Conservation (phyloP, 78 protist species). For the Capsaspora owczarzaki region DNA sequence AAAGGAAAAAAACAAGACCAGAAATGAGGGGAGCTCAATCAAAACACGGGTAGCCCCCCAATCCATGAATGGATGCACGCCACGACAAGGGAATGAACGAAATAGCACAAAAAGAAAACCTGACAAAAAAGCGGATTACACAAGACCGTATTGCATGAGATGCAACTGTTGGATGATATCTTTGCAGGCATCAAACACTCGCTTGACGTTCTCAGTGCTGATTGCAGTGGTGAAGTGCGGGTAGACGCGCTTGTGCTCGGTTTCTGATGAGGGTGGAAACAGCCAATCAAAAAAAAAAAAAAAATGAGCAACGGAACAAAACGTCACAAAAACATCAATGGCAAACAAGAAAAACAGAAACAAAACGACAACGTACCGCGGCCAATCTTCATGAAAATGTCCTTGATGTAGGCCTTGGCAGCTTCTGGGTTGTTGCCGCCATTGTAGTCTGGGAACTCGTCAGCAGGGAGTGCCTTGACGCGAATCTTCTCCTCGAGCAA, state of each 20-base stretch:
- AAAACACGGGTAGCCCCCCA: not conserved
- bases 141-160: not conserved
- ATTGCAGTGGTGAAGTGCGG: slow-evolving; percentile 19
- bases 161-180: not conserved
- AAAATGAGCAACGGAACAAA: not conserved
- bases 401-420: not conserved
- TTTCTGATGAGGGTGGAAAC: not conserved
- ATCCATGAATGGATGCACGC: not conserved
- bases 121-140: not conserved
- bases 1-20: not conserved
- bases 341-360: not conserved
- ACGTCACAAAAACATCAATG: not conserved
- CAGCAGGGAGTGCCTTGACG: not conserved
- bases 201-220: slow-evolving; percentile 68
- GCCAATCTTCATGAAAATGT: not conserved
- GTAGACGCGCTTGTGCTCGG: not conserved
- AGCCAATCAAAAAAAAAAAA: too few relatives aligned
- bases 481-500: slow-evolving; percentile 36
- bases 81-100: not conserved
- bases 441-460: slow-evolving; percentile 9
- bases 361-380: not conserved
- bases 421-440: not conserved
- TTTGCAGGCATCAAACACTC: slow-evolving; percentile 49
- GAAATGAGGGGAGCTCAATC: not conserved
- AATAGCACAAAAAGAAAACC: not conserved